A percentile compares a stretch with the other conserved stretches of the same genome.
These are phyloP conservation scores for Aurantiochytrium sp. DNA, from an alignment of 108 stramenopile species.

Conservation along the genomic window DNA sequence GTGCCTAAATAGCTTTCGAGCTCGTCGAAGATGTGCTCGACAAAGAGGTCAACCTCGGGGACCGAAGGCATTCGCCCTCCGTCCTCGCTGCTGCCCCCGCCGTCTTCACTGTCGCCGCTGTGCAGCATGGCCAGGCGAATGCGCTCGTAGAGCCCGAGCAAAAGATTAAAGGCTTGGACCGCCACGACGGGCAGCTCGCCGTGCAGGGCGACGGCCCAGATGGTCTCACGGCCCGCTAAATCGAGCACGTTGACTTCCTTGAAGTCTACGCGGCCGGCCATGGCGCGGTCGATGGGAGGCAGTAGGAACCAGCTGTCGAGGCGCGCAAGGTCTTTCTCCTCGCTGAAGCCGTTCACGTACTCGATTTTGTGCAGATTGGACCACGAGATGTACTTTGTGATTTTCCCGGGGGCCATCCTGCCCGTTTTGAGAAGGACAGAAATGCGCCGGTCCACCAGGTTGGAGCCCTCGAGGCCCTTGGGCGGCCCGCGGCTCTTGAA, in stretches of 20 bases:
- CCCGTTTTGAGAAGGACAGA: background rate
- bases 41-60: background rate
- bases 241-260: background rate
- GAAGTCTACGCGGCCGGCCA: background rate
- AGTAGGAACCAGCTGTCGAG: background rate
- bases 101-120: too few relatives aligned
- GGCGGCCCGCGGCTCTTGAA: background rate
- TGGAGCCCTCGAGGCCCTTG: background rate
- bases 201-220: constrained; percentile 18
- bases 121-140: background rate
- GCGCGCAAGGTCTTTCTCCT: background rate
- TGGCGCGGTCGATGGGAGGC: background rate
- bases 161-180: background rate
- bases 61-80: too few relatives aligned
- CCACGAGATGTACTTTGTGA: background rate
- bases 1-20: background rate
- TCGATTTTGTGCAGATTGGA: constrained; percentile 19
- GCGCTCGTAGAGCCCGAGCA: background rate
- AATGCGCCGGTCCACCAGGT: background rate
- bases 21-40: background rate
- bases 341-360: background rate
- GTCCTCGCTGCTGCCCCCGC: too few relatives aligned
- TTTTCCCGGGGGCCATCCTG: constrained; percentile 10
- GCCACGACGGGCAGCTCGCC: background rate
- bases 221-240: background rate